A percentile compares a stretch with the other conserved stretches of the same genome.
phyloP scores from a whole-genome alignment of 305 asterid genomes.

The Plantago coronopus region DNA sequence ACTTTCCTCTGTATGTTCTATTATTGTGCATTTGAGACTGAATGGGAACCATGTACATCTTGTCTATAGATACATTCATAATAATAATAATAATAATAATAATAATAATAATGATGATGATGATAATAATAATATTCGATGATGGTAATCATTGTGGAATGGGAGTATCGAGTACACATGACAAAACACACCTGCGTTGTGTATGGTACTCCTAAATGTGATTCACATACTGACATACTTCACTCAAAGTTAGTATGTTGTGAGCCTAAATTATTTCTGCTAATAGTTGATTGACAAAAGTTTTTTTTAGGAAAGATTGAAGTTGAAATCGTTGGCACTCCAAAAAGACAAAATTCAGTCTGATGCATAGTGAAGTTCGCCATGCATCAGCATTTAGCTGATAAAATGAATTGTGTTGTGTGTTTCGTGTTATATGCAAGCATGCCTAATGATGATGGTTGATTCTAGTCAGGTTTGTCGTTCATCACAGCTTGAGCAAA shows the following conservation, averaged over 20 bases:
- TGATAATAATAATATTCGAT: too few relatives aligned
- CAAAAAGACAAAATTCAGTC: slow-evolving; percentile 3
- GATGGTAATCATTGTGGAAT: too few relatives aligned
- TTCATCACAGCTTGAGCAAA: slow-evolving; percentile 98
- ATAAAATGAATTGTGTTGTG: slow-evolving; percentile 9
- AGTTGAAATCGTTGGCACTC: neutral
- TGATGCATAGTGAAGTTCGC: slow-evolving; percentile 16
- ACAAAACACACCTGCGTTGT: too few relatives aligned
- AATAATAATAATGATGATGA: neutral
- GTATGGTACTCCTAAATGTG: too few relatives aligned
- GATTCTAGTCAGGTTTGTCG: slow-evolving; percentile 88
- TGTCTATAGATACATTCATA: neutral
- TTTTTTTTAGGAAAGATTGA: too few relatives aligned
- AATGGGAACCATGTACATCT: slow-evolving; percentile 7
- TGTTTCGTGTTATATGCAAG: slow-evolving; percentile 17
- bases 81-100: slow-evolving; percentile 9
- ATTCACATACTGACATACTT: too few relatives aligned
- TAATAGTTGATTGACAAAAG: too few relatives aligned
- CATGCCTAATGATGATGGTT: slow-evolving; percentile 26
- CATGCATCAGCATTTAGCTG: slow-evolving; percentile 8
- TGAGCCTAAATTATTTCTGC: too few relatives aligned
- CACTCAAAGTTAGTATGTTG: too few relatives aligned
- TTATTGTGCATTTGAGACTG: slow-evolving; percentile 16
- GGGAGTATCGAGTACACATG: too few relatives aligned
- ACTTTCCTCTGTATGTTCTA: slow-evolving; percentile 20